Evolutionary conservation across 2,329 filamentous ascomycete species (phyloP), one percentile per base, ranked within the genome.

Genomic region (Aspergillus uvarum): DNA sequence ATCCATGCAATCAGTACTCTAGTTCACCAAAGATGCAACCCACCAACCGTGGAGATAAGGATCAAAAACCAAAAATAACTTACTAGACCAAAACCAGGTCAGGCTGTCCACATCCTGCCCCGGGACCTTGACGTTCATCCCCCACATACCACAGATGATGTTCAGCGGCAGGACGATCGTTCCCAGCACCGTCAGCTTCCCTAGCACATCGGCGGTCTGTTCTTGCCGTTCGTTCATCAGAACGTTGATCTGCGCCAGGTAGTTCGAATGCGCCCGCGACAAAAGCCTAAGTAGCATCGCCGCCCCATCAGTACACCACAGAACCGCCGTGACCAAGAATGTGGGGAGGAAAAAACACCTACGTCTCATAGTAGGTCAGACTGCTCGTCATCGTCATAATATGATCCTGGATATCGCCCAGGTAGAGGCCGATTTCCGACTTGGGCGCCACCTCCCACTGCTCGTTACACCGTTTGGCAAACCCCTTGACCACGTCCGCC

Each of bases 361-460:
- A 95, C 91, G 93, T 96, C 78, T 99, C 95, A 71, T 98, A 98
- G 74, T 99, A 95, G 66, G 88, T 90, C 72, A 99, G 79, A 73
- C 98, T 99, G 54, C 90, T 91, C 42, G 94, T 98, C 95, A 99
- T 99, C 64, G 95, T 99, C 68, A 99, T 88, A 68, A 99, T 98
- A 74, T 99, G 95, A 80, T 99, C 95, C 76, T 99, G 95, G 65
- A 99, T 99, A 79, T 99, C 95, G 63, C 95, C 95, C 60, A 99
- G 81, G 77, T 98, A 99, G 56, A 99, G 79, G n/a, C 95, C 95
- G 73, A 99, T 98, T 74, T 99, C 95, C 35, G 90, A 95, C 63
- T 93, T 86, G 11, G 95, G 95, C 5, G 95, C 94, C 60, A 99
- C 91, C 68, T 97, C 91, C 92, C 93, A 99, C 65, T 96, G 90